Evolutionary conservation across 2,329 filamentous ascomycete genomes (phyloP), one percentile per base, ranked within the genome.

Genomic region (Ophiostoma piceae): DNA sequence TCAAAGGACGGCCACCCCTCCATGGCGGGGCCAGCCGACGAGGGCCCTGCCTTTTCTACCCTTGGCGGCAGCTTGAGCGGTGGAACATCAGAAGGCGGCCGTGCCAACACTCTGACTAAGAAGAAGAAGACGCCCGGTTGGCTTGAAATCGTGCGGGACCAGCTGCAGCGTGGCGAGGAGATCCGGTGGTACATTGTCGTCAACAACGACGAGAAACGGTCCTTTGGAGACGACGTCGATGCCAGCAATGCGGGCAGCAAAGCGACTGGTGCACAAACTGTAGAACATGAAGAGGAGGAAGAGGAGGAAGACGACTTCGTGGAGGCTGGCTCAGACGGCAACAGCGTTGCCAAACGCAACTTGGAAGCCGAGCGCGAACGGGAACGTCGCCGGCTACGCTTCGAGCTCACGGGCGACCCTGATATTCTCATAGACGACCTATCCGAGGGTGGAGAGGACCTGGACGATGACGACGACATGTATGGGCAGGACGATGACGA

Each of bases 151-250:
- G 78, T 89, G 74, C 81, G 86, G 41, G 84, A 87, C 75, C 79
- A 84, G 72, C 74, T 89, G 71, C 84, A 88, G 77, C 79, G 79
- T n/a, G 83, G 79, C 1, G 85, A 83, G 74, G 79, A 82, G n/a
- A 84, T 88, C 37, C 78, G 82, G 62, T 90, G 87, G 87, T 87
- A 87, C 74, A 79, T 89, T 1, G 86, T 90, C 9, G 84, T 88
- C 19, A 88, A 87, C 73, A 85, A 83, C 12, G 87, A 89, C 73
- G 84, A 87, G 74, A 84, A 84, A 75, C 84, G 89, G 14, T 80
- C 81, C 54, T 79, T 66, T 54, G 76, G 75, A 14, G 47, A 62
- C 9, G 37, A 81, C 76, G 83, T 79, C 47, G 79, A 79, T 22
- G 81, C 78, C 9, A 71, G 80, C 76, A 83, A 79, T 54, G 79